Base-by-base conservation (phyloP, 2,329 filamentous ascomycete genomes). In the Penicillium sp. region DNA sequence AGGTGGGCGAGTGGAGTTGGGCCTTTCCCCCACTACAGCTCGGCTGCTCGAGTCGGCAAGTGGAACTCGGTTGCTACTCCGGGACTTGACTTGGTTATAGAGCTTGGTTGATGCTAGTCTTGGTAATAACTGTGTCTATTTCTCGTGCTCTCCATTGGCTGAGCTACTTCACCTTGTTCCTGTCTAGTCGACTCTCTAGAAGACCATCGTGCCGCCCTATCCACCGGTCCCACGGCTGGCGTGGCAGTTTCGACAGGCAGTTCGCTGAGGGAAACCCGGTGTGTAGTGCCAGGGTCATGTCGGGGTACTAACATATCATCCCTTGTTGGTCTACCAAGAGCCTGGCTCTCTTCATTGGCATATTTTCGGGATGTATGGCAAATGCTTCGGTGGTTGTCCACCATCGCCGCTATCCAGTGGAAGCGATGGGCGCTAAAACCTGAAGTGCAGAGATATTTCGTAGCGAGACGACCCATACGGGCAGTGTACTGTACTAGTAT, bases 161-260 rank as follows among this genome's bases (percentile, higher is more conserved):
- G 21, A 3, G 23, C 26, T 49, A 17, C 10, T 15, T 24, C 9
- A 13, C 32, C 4, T 20, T 8, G 18, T 1, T 26, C 33, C 44
- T 34, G 30, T 49, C n/a, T 39, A 51, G 27, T 51, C 54, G 51
- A 40, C 26, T 36, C 12, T 12, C n/a, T 18, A 18, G 12, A 24
- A 37, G 12, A n/a, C 12, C 15, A 13, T 15, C 21, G 12, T 42
- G 46, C 44, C 46, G 48, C 21, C 12, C 30, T 45, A 54, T 51
- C 42, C 51, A 37, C 44, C 24, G 27, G 24, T 30, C 24, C 26
- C 45, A 36, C 27, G 17, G 3, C 26, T 8, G 37, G 15, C n/a
- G 37, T 55, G 54, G 56, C 51, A 60, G 41, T 60, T 56, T 37
- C 17, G 37, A 48, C 45, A 49, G 58, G 58, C 42, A 62, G 39